These are phyloP conservation scores for Leptographium radiaticola DNA, from an alignment of 2,329 filamentous ascomycete species.

Conservation along the genomic window DNA sequence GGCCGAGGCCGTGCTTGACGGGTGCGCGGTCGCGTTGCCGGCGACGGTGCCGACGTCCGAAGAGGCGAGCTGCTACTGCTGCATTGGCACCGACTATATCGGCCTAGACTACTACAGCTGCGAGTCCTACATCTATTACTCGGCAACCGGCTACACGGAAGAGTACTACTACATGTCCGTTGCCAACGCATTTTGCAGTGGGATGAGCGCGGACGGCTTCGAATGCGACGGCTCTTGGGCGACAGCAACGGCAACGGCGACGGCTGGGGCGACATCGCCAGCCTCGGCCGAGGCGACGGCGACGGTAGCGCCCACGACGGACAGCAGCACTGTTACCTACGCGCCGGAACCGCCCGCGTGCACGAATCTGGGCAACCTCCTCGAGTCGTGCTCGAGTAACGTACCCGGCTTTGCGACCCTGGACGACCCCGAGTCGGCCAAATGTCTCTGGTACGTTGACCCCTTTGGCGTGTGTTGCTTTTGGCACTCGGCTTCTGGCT, in stretches of 20 bases:
- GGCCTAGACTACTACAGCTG: slow-evolving; percentile 13
- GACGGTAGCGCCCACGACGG: neutral
- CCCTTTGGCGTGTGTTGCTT: neutral
- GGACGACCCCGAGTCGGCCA: slow-evolving; percentile 6
- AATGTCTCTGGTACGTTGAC: slow-evolving; percentile 15
- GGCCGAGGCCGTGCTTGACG: slow-evolving; percentile 8
- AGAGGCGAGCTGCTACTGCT: slow-evolving; percentile 15
- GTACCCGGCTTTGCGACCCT: slow-evolving; percentile 6
- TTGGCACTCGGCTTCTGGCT: neutral
- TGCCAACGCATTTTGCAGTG: slow-evolving; percentile 4
- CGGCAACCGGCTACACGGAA: slow-evolving; percentile 3
- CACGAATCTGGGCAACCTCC: slow-evolving; percentile 11
- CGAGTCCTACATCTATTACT: slow-evolving; percentile 12
- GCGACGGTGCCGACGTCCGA: slow-evolving; percentile 2
- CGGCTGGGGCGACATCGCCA: neutral
- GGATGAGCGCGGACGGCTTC: slow-evolving; percentile 2
- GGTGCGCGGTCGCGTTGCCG: slow-evolving; percentile 9
- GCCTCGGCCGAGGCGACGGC: neutral
- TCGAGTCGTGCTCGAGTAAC: slow-evolving; percentile 11
- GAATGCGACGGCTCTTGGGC: slow-evolving; percentile 3
- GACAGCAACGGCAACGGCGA: neutral
- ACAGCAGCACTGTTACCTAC: neutral
- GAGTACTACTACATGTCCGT: slow-evolving; percentile 6
- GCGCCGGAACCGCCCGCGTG: slow-evolving; percentile 12
- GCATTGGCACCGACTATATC: slow-evolving; percentile 7